Evolutionary conservation across 805 yeast species (phyloP), one percentile per base, ranked within the genome.

Genomic region (Kodamaea neixiangensis): DNA sequence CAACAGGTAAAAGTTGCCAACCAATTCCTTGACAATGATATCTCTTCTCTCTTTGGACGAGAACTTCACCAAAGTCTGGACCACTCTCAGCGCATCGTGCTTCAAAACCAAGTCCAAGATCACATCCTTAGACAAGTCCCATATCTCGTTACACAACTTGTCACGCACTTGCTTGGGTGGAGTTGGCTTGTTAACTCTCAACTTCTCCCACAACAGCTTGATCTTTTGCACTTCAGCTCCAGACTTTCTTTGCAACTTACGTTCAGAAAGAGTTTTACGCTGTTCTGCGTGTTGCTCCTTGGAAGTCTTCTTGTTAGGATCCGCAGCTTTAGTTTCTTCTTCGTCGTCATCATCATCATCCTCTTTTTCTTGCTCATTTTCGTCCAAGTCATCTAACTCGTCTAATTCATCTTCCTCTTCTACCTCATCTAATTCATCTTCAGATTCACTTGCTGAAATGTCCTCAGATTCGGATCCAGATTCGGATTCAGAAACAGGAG

Each of bases 31-130:
- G 14, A 86, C 85, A 55, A 93, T 83, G 19, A 75, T 75, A 20
- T 82, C 86, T 72, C 97, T 83, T 73, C 91, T 83, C 47, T 84
- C 89, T 63, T 86, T 89, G 35, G 87, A 76, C 10, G 94, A 85
- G 66, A 88, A 90, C 68, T 93, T 93, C 54, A 93, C 85, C 58
- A 93, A 79, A 1, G 97, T 91, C 72, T 93, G 99, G 39, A 93
- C 96, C 50, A 93, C 93, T 73, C 99, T 82, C 19, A 97, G 89
- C 7, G 97, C 93, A 76, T 93, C 98, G 66, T 93, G 99, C 75
- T 94, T 91, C 73, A 93, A 69, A 31, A 93, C 97, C 58, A 93
- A 78, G 61, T 93, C 97, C 55, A 81, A 81, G 50, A 91, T 79
- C 47, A 85, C 83, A 61, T 86, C 90, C 61, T 87, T 82, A 46